Evolutionary conservation across 306 rosid species (phyloP), one percentile per base, ranked within the genome.

Genomic region (Lotus japonicus): DNA sequence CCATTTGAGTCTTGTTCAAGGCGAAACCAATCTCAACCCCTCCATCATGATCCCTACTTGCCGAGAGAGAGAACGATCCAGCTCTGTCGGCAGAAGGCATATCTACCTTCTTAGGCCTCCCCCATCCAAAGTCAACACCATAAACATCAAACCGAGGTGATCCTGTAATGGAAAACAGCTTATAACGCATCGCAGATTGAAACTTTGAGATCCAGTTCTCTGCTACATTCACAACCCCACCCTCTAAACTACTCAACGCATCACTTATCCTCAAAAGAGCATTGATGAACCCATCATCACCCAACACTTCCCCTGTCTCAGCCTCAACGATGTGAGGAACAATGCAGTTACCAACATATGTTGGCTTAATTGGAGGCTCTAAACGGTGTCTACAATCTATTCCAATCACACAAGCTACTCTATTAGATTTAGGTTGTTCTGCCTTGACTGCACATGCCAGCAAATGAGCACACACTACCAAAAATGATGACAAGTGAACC

Each of bases 81-180:
- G 68, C 71, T 17, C 9, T 78, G 2, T 61, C 73, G 0, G 75
- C 44, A 1, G 86, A 79, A 54, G 66, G 13, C 0, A 78, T 46
- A 61, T 80, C 87, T 26, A 82, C 92, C 45, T 82, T 84, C 19
- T 10, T 31, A 0, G 86, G 83, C 14, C 11, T 81, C 4, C 89
- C 92, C 84, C 81, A 87, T 7, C 89, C 89, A 58, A 82, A 87
- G 43, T 84, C 89, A 28, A 66, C 2, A 0, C 56, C 56, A 38
- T 87, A 87, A 56, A 84, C 76, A 16, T 77, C 83, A 43, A 84
- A 78, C 38, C 85, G 14, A 11, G 86, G 78, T 31, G 89, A 84
- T 3, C 92, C 92, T 0, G 85, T 82, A 39, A 48, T 13, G 0
- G 81, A 72, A 7, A 55, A 43, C 2, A 36, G 0, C 12, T 55